Base-by-base conservation (phyloP, 176 grass and related monocot genomes). In the Carex scoparia region DNA sequence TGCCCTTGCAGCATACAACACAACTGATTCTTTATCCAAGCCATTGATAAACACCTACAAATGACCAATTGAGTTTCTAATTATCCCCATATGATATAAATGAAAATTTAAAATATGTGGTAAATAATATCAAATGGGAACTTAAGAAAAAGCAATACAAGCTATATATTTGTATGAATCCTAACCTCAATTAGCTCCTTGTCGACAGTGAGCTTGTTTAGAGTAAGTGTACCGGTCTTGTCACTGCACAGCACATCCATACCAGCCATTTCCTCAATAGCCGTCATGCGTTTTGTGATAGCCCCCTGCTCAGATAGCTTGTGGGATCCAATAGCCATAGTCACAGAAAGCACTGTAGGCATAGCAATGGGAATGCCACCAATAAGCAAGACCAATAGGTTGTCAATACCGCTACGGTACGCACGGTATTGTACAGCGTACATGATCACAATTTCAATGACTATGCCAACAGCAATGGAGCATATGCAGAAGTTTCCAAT, bases 181-280 rank as follows among this genome's bases (percentile, higher is more conserved):
- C 31, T 65, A 27, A 79, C 86, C 91, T 98, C 92, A 68, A 98
- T 89, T 80, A 98, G 84, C 37, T 67, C 61, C 88, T 93, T 98
- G 89, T 98, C 95, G 40, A 98, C 92, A 16, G 92, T 94, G 69
- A 98, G 95, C 86, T 98, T 98, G 91, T 98, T 98, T 79, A 98
- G 89, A 5, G 92, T 98, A 87, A 98, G 89, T 1, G 95, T 98
- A 3, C 95, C 95, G 14, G 95, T 98, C 85, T 94, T 98, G 83
- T 98, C 95, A 90, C 92, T 94, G 91, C 95, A 98, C 28, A 98
- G 91, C 55, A 98, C 87, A 86, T 98, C 95, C 95, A 98, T 98
- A 78, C 95, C 92, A 85, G 95, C 95, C 92, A 98, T 93, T 86
- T 98, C 95, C 87, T 98, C 95, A 49, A 98, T 98, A 86, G 95